phyloP scores from a whole-genome alignment of 352 stramenopile species.

The Phytophthora hybrid region DNA sequence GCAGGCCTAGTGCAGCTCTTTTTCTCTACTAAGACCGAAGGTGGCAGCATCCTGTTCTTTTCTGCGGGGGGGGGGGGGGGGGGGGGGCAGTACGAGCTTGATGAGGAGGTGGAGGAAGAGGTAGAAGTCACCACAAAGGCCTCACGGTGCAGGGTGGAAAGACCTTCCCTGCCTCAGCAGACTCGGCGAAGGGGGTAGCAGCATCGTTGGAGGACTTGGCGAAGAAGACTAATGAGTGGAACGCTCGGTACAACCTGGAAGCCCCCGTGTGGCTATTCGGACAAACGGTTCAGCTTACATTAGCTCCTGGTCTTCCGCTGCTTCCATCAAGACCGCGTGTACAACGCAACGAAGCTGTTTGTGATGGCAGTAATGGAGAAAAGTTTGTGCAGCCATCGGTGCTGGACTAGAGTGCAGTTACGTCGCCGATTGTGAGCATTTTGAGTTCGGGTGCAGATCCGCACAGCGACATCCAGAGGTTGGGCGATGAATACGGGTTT shows the following conservation, averaged over 20 bases:
- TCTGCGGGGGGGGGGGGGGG: constrained; percentile 64
- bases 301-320: constrained; percentile 93
- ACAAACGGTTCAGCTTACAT: constrained; percentile 87
- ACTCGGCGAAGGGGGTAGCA: constrained; percentile 52
- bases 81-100: constrained; percentile 66
- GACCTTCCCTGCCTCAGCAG: constrained; percentile 90
- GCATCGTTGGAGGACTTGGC: constrained; percentile 66
- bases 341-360: constrained; percentile 97
- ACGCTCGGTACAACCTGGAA: constrained; percentile 95
- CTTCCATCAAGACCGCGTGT: constrained; percentile 95
- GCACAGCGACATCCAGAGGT: constrained; percentile 94
- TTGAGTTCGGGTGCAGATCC: constrained; percentile 94
- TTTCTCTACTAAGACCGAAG: constrained; percentile 60
- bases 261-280: constrained; percentile 85
- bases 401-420: constrained; percentile 90
- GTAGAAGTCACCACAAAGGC: constrained; percentile 65
- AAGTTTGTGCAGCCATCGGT: constrained; percentile 96
- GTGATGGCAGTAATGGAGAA: constrained; percentile 92
- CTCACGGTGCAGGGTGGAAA: constrained; percentile 87
- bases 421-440: constrained; percentile 95
- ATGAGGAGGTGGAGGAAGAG: constrained; percentile 88
- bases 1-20: constrained; percentile 60
- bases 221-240: constrained; percentile 75
- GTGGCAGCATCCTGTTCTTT: constrained; percentile 87
- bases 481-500: constrained; percentile 93